phyloP scores from a whole-genome alignment of 352 stramenopile species.

The Phytophthora melonis region DNA sequence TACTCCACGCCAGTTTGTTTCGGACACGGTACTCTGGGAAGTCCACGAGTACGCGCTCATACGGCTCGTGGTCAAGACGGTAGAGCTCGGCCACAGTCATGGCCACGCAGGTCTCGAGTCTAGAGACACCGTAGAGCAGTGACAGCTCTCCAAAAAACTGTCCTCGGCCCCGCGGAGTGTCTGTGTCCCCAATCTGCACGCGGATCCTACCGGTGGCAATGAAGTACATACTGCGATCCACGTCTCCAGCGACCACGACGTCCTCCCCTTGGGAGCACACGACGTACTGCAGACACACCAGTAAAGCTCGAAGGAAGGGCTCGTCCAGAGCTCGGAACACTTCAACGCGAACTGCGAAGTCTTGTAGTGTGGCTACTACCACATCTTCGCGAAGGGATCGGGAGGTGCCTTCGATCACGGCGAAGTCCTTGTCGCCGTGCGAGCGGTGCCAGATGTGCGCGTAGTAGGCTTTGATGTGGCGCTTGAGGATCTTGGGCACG shows the following conservation, averaged over 20 bases:
- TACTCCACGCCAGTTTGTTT: slow-evolving; percentile 62
- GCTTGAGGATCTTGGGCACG: slow-evolving; percentile 63
- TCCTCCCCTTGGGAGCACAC: slow-evolving; percentile 66
- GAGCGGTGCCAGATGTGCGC: slow-evolving; percentile 55
- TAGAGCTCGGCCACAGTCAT: slow-evolving; percentile 65
- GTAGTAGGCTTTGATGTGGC: slow-evolving; percentile 75
- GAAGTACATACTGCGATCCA: slow-evolving; percentile 62
- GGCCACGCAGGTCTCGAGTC: slow-evolving; percentile 60
- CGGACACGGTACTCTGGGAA: slow-evolving; percentile 64
- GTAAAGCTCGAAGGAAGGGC: slow-evolving; percentile 58
- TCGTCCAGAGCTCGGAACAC: slow-evolving; percentile 61
- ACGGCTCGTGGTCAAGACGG: slow-evolving; percentile 60
- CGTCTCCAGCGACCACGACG: slow-evolving; percentile 64
- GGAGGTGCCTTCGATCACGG: slow-evolving; percentile 49
- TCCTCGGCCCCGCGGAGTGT: slow-evolving; percentile 58
- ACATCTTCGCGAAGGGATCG: slow-evolving; percentile 59
- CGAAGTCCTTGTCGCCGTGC: slow-evolving; percentile 55
- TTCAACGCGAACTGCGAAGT: slow-evolving; percentile 53
- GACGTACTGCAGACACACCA: slow-evolving; percentile 61
- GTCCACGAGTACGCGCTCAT: slow-evolving; percentile 64
- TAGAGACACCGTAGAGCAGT: slow-evolving; percentile 60
- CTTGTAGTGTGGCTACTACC: slow-evolving; percentile 51
- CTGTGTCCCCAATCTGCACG: slow-evolving; percentile 53
- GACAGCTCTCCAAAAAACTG: slow-evolving; percentile 63
- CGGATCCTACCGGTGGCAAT: slow-evolving; percentile 50